Base-by-base conservation (phyloP, 768 basidiomycete genomes). In the Infundibulicybe gibba region DNA sequence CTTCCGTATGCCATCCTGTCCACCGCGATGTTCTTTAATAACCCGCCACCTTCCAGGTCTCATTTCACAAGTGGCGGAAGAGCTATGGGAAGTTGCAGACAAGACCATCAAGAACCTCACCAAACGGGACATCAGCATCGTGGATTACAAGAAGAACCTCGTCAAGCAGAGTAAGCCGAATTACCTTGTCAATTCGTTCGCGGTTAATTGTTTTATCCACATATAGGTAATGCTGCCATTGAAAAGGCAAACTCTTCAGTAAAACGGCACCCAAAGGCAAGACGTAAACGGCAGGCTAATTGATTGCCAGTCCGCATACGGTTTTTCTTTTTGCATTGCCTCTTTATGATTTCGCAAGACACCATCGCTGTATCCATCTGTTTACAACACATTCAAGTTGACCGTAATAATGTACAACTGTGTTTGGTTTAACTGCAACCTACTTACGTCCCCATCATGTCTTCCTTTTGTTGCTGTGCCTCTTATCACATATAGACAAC, bases 81-180 rank as follows among this genome's bases (percentile, higher is more conserved):
- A 98, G 65, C 83, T 99, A 6, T 99, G 97, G 97, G 97, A 99
- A 66, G 97, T 99, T 45, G 91, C 92, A 61, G 79, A 93, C 64
- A 86, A 87, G 69, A 92, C 90, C 61, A 93, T 99, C 64, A 79
- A 79, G 65, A 97, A 97, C 69, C 69, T 99, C 51, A 89, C 94
- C 19, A 94, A 87, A 73, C 74, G 81, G 56, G 94, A 92, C 54
- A 92, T 97, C 61, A 85, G 80, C 42, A 97, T 98, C 61, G 71
- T 88, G 30, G 89, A 94, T 65, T 98, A 97, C 76, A 98, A 98
- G 79, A 85, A 79, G 70, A 81, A 81, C 50, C 75, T 97, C 39
- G 71, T 89, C 43, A 86, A 80, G 71, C 76, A 89, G 66, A 90
- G 90, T 86, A 63, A 61, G 84, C 67, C 32, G 13, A 17, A 34